Percentiles rank a stretch among this genome's conserved stretches.
Conservation (phyloP, 2,329 filamentous ascomycete genomes). For the Colletotrichum horii region DNA sequence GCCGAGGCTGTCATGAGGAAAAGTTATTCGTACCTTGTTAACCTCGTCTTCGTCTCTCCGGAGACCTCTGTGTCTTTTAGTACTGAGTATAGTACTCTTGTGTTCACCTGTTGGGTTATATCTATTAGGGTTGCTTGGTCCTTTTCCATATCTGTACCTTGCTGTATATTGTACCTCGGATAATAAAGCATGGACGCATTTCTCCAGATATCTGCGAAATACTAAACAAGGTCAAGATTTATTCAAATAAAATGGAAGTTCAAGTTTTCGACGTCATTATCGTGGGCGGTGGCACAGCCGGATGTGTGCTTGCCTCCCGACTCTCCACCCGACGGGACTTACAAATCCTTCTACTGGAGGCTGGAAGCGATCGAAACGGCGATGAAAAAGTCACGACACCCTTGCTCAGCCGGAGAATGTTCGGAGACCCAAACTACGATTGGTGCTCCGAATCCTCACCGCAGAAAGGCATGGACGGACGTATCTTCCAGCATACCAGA, state of each 20-base stretch:
- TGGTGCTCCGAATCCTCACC: background rate
- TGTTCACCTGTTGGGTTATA: background rate
- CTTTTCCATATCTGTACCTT: background rate
- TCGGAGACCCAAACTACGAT: background rate
- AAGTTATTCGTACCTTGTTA: background rate
- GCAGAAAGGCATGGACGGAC: background rate
- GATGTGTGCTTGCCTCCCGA: conserved; percentile 38
- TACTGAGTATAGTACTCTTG: background rate
- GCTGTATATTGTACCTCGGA: background rate
- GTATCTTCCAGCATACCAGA: background rate
- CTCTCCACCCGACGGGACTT: conserved; percentile 28
- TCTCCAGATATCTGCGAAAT: too few species aligned
- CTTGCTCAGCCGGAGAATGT: background rate
- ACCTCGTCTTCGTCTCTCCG: background rate
- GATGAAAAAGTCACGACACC: background rate
- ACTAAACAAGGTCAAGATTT: background rate
- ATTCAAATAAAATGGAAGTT: background rate
- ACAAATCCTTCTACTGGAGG: conserved; percentile 43
- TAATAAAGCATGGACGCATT: too few species aligned
- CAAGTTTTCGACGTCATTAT: conserved; percentile 36
- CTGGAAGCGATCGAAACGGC: conserved; percentile 25
- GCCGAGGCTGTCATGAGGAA: background rate
- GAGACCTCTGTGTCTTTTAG: background rate
- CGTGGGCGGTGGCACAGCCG: conserved; percentile 40
- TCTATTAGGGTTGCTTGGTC: background rate